These are phyloP conservation scores for Gliomastix tumulicola DNA, from an alignment of 2,329 filamentous ascomycete genomes.

Conservation along the genomic window DNA sequence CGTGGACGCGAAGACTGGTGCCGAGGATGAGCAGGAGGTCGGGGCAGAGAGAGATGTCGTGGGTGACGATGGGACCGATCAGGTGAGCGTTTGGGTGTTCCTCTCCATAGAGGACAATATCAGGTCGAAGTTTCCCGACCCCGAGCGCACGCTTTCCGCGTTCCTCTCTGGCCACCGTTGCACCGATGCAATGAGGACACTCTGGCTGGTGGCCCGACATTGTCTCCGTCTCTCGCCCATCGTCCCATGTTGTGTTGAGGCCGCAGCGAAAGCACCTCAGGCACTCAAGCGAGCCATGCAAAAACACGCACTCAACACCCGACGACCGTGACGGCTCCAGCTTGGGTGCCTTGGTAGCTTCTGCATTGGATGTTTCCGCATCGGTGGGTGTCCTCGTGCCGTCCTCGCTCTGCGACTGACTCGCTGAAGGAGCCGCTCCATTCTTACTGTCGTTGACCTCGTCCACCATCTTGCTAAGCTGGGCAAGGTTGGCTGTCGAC, in stretches of 20 bases:
- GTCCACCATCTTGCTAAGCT: slow-evolving; percentile 29
- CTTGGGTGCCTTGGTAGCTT: slow-evolving; percentile 7
- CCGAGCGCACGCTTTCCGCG: slow-evolving; percentile 60
- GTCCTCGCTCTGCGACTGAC: slow-evolving; percentile 1
- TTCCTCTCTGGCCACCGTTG: slow-evolving; percentile 55
- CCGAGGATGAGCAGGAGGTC: slow-evolving; percentile 65
- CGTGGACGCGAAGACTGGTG: slow-evolving; percentile 65
- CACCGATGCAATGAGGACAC: slow-evolving; percentile 58
- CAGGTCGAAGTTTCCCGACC: slow-evolving; percentile 61
- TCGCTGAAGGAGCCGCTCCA: slow-evolving; percentile 3
- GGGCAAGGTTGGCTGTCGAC: slow-evolving; percentile 24
- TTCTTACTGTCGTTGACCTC: too few relatives aligned
- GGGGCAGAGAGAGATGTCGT: slow-evolving; percentile 57
- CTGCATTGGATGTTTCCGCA: slow-evolving; percentile 11
- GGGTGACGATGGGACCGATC: slow-evolving; percentile 61
- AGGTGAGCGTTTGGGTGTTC: slow-evolving; percentile 63
- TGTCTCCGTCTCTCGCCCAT: slow-evolving; percentile 45
- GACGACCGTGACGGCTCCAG: slow-evolving; percentile 22
- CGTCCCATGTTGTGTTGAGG: slow-evolving; percentile 52
- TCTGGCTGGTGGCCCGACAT: slow-evolving; percentile 59
- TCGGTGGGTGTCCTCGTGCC: slow-evolving; percentile 3
- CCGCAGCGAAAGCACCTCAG: slow-evolving; percentile 59
- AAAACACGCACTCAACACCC: slow-evolving; percentile 60
- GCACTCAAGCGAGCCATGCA: slow-evolving; percentile 61
- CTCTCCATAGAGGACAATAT: slow-evolving; percentile 70